These are phyloP conservation scores for Talaromyces thailandensis DNA, from an alignment of 495 filamentous ascomycete species.

Conservation along the genomic window DNA sequence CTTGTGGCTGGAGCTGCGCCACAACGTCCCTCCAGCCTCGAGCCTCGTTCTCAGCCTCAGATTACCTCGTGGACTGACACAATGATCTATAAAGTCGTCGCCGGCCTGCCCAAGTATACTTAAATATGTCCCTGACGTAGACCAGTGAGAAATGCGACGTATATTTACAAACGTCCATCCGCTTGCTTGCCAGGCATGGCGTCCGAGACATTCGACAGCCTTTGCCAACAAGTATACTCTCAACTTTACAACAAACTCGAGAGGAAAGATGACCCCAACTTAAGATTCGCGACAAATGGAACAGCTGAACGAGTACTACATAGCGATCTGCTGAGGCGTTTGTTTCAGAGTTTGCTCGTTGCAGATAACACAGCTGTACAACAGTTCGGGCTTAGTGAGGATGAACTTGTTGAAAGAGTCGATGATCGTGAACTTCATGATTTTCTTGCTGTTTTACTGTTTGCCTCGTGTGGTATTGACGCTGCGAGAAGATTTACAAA, in stretches of 20 bases:
- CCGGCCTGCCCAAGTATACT: neutral
- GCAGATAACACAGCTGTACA: neutral
- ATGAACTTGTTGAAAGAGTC: constrained; percentile 12
- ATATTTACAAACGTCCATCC: constrained; percentile 33
- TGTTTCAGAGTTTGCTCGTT: constrained; percentile 15
- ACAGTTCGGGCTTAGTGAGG: constrained; percentile 3
- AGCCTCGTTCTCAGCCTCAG: neutral
- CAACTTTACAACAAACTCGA: constrained; percentile 9
- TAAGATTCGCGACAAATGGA: constrained; percentile 18
- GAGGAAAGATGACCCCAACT: constrained; percentile 10
- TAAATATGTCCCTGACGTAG: neutral
- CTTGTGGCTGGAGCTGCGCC: neutral
- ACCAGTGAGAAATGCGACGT: neutral
- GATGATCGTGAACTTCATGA: constrained; percentile 14
- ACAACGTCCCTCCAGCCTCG: neutral
- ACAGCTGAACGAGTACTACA: constrained; percentile 18
- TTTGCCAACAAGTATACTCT: constrained; percentile 1
- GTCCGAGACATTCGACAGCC: constrained; percentile 2
- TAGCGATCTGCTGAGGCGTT: constrained; percentile 10
- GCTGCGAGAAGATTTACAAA: constrained; percentile 18
- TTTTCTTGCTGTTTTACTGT: constrained; percentile 23
- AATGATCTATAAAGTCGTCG: neutral
- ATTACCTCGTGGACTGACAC: neutral
- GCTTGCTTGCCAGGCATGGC: neutral
- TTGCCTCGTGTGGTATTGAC: constrained; percentile 17